phyloP scores from a whole-genome alignment of 371 early-diverging fungal species.

The Mortierella sp. region DNA sequence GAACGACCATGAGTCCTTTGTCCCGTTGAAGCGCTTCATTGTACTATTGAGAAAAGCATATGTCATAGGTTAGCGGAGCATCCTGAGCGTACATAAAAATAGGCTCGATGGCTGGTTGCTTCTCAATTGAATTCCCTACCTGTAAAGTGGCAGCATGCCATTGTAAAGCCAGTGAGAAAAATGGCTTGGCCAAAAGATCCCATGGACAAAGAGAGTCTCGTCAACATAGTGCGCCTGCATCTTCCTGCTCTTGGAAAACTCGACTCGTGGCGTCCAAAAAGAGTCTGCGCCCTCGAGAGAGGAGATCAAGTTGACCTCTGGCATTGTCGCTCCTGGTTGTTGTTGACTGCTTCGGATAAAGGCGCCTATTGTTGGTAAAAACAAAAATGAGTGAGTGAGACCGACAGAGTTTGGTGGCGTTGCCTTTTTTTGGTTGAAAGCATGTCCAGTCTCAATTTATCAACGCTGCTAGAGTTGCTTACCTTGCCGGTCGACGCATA shows the following conservation, averaged over 20 bases:
- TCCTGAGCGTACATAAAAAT: too few species aligned
- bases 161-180: conserved; percentile 67
- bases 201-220: conserved; percentile 65
- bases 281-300: conserved; percentile 46
- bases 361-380: conserved; percentile 27
- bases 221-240: conserved; percentile 42
- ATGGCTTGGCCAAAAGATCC: conserved; percentile 62
- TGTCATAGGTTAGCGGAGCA: too few species aligned
- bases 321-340: conserved; percentile 12
- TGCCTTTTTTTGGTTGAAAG: neutral
- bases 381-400: too few species aligned
- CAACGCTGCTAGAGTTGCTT: neutral
- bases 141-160: conserved; percentile 65
- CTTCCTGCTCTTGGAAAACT: conserved; percentile 16
- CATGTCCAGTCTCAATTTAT: neutral
- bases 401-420: neutral
- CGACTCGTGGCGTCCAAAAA: conserved; percentile 59
- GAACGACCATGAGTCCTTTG: conserved; percentile 55
- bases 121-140: conserved; percentile 20
- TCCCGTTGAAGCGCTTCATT: conserved; percentile 56
- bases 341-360: conserved; percentile 24
- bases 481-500: conserved; percentile 41
- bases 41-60: conserved; percentile 42
- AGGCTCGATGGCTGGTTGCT: too few species aligned
- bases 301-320: conserved; percentile 62